Conservation (phyloP, 176 grass and related monocot species). For the Oryza australiensis region DNA sequence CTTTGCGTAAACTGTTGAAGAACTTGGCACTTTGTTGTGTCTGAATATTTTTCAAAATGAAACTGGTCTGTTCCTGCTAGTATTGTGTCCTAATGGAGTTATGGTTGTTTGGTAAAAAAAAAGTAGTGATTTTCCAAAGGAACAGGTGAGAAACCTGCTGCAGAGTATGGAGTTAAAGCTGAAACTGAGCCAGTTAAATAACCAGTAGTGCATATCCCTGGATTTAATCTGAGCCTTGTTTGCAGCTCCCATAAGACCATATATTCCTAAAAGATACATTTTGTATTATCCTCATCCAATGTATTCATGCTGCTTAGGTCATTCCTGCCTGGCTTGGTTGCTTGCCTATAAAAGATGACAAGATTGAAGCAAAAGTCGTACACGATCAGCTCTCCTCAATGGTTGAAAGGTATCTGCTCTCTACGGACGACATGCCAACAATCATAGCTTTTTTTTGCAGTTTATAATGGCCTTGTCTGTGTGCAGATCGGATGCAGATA, state of each 20-base stretch:
- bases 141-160: background rate
- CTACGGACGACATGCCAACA: background rate
- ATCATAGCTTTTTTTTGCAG: background rate
- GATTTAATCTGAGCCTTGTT: background rate
- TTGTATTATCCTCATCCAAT: slow-evolving; percentile 13
- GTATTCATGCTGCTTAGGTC: slow-evolving; percentile 48
- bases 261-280: background rate
- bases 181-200: background rate
- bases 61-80: background rate
- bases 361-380: slow-evolving; percentile 97
- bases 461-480: slow-evolving; percentile 35
- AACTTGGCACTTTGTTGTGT: background rate
- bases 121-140: background rate
- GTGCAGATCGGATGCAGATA: slow-evolving; percentile 72
- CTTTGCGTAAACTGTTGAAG: background rate
- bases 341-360: slow-evolving; percentile 94
- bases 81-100: background rate
- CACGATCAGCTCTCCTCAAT: slow-evolving; percentile 91
- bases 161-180: background rate
- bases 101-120: background rate
- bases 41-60: background rate
- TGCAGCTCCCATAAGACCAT: background rate
- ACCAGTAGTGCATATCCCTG: background rate
- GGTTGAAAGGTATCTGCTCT: slow-evolving; percentile 74
- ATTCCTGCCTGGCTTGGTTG: slow-evolving; percentile 88